These are phyloP conservation scores for Vanderwaltozyma verrucispora DNA, from an alignment of 805 yeast genomes.

Conservation along the genomic window DNA sequence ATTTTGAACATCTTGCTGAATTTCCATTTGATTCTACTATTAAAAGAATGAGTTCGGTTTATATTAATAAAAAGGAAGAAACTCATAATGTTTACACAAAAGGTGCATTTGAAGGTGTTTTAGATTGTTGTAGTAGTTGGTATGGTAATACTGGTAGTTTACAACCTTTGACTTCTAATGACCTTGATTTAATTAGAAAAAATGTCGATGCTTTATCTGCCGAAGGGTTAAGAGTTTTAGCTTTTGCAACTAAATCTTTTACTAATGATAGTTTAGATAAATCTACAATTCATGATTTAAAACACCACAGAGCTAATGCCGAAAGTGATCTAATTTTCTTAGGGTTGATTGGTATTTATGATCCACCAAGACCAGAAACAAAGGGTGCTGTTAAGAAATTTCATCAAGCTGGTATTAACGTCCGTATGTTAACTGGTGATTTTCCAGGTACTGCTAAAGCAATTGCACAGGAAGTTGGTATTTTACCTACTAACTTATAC, in stretches of 20 bases:
- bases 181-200: slow-evolving; percentile 36
- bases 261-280: slow-evolving; percentile 28
- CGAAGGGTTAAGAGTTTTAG: slow-evolving; percentile 80
- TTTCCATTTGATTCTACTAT: slow-evolving; percentile 76
- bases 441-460: slow-evolving; percentile 77
- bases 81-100: slow-evolving; percentile 59
- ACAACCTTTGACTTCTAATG: slow-evolving; percentile 41
- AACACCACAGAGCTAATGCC: slow-evolving; percentile 27
- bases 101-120: slow-evolving; percentile 80
- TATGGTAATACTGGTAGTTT: slow-evolving; percentile 43
- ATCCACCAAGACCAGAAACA: slow-evolving; percentile 91
- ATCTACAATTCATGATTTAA: slow-evolving; percentile 19
- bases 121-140: slow-evolving; percentile 51
- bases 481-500: slow-evolving; percentile 49
- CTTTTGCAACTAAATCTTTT: slow-evolving; percentile 44
- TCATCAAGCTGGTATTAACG: slow-evolving; percentile 89
- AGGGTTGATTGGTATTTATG: slow-evolving; percentile 91
- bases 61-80: slow-evolving; percentile 45
- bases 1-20: slow-evolving; percentile 52
- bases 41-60: slow-evolving; percentile 78
- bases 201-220: slow-evolving; percentile 58
- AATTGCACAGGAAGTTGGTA: slow-evolving; percentile 84
- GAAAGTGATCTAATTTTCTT: slow-evolving; percentile 61
- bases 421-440: slow-evolving; percentile 97
- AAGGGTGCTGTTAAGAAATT: slow-evolving; percentile 61